These are phyloP conservation scores for Globisporangium paddicum DNA, from an alignment of 352 stramenopile genomes.

Conservation along the genomic window DNA sequence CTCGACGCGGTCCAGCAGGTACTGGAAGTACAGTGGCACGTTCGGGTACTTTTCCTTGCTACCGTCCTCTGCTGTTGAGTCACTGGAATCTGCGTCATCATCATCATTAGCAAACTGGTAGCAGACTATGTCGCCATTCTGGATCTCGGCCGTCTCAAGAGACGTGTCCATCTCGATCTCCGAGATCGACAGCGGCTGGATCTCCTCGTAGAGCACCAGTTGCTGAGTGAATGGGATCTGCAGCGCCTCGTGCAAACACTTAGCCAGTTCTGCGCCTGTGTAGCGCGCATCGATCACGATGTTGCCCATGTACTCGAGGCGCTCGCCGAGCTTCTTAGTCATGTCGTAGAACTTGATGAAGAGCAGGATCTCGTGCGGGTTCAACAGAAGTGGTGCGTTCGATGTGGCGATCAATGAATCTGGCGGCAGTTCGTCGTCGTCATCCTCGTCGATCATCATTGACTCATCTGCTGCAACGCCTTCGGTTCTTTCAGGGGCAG, in stretches of 20 bases:
- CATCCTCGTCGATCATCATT: constrained; percentile 6
- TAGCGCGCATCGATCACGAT: constrained; percentile 59
- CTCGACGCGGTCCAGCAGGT: constrained; percentile 77
- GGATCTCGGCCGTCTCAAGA: constrained; percentile 55
- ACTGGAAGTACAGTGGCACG: constrained; percentile 77
- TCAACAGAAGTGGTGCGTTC: constrained; percentile 13
- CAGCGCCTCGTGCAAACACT: constrained; percentile 48
- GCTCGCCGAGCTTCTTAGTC: constrained; percentile 47
- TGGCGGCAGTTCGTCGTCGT: constrained; percentile 11
- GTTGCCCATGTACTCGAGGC: constrained; percentile 78
- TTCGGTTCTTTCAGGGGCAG: constrained; percentile 14
- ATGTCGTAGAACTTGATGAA: constrained; percentile 86
- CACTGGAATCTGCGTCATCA: constrained; percentile 14
- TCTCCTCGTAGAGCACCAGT: constrained; percentile 72
- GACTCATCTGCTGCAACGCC: neutral
- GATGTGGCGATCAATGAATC: neutral
- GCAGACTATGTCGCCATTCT: constrained; percentile 83
- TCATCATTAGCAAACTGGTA: constrained; percentile 57
- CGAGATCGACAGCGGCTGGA: constrained; percentile 58
- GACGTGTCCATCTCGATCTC: constrained; percentile 48
- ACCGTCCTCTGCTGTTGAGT: constrained; percentile 16
- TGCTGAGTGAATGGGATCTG: constrained; percentile 40
- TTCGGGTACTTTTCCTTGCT: constrained; percentile 54
- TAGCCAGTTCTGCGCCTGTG: constrained; percentile 47
- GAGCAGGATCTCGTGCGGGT: constrained; percentile 59